Conservation (phyloP, 192 early-diverging fungal genomes). For the Phycomyces blakesleeanus region DNA sequence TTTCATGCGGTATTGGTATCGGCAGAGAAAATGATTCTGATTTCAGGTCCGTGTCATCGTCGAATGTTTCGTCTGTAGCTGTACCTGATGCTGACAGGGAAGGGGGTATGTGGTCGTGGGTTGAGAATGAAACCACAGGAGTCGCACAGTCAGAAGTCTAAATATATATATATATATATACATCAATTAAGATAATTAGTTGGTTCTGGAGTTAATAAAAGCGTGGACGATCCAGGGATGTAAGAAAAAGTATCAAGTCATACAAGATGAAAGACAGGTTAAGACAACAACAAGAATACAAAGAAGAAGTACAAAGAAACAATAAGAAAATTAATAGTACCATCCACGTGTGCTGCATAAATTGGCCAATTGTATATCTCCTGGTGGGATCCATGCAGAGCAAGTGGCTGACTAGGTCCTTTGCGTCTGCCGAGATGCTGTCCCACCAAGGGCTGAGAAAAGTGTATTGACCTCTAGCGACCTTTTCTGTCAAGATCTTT, state of each 20-base stretch:
- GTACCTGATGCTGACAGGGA: too few relatives aligned
- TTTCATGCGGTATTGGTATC: neutral
- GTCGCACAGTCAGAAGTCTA: too few relatives aligned
- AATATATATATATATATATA: too few relatives aligned
- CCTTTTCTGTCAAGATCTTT: constrained; percentile 76
- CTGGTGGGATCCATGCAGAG: constrained; percentile 65
- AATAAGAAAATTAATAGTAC: constrained; percentile 28
- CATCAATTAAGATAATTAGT: neutral
- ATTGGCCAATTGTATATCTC: constrained; percentile 77
- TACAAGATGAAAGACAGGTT: too few relatives aligned
- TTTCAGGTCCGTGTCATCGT: neutral
- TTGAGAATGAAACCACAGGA: too few relatives aligned
- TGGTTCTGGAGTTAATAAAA: too few relatives aligned
- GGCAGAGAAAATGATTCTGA: neutral
- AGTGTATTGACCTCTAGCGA: constrained; percentile 77
- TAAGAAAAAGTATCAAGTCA: too few relatives aligned
- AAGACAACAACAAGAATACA: neutral
- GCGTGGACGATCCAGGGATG: too few relatives aligned
- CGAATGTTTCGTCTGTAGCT: too few relatives aligned
- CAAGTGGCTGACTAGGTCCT: constrained; percentile 66
- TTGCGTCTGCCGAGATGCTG: constrained; percentile 67
- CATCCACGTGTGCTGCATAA: constrained; percentile 79
- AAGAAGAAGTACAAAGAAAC: neutral
- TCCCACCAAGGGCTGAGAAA: constrained; percentile 94
- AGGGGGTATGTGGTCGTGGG: too few relatives aligned